Conservation (phyloP, 371 early-diverging fungal species). For the Parasitella parasitica region DNA sequence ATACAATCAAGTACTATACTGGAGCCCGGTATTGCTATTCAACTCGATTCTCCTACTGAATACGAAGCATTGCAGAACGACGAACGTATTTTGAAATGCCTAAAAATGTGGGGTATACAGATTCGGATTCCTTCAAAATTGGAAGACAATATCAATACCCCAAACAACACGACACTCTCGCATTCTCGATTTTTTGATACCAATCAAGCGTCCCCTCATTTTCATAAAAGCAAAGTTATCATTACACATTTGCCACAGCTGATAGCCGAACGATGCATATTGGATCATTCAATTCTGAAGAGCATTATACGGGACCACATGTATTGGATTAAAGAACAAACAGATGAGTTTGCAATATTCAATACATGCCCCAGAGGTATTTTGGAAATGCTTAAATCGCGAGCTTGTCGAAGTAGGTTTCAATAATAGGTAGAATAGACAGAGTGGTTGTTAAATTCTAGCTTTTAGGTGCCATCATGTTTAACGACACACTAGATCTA, state of each 20-base stretch:
- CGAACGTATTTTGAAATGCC: slow-evolving; percentile 21
- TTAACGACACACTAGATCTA: slow-evolving; percentile 60
- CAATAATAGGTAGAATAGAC: background rate
- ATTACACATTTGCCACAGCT: slow-evolving; percentile 47
- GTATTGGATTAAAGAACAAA: slow-evolving; percentile 29
- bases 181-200: slow-evolving; percentile 37
- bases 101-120: slow-evolving; percentile 66
- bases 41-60: slow-evolving; percentile 41
- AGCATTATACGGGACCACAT: slow-evolving; percentile 56
- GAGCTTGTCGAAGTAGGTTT: slow-evolving; percentile 67
- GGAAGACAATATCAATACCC: background rate
- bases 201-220: slow-evolving; percentile 18
- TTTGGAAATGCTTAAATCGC: slow-evolving; percentile 68
- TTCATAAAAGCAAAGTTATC: slow-evolving; percentile 1
- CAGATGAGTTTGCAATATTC: slow-evolving; percentile 9
- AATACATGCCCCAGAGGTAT: slow-evolving; percentile 65
- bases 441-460: background rate
- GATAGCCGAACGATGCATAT: slow-evolving; percentile 64
- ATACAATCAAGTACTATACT: slow-evolving; percentile 27
- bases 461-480: slow-evolving; percentile 73
- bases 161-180: background rate
- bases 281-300: slow-evolving; percentile 46
- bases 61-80: slow-evolving; percentile 19
- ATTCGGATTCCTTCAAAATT: background rate
- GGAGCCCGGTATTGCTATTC: slow-evolving; percentile 50